Evolutionary conservation across 2,329 filamentous ascomycete species (phyloP), one percentile per base, ranked within the genome.

Genomic region (Cladophialophora bantiana): DNA sequence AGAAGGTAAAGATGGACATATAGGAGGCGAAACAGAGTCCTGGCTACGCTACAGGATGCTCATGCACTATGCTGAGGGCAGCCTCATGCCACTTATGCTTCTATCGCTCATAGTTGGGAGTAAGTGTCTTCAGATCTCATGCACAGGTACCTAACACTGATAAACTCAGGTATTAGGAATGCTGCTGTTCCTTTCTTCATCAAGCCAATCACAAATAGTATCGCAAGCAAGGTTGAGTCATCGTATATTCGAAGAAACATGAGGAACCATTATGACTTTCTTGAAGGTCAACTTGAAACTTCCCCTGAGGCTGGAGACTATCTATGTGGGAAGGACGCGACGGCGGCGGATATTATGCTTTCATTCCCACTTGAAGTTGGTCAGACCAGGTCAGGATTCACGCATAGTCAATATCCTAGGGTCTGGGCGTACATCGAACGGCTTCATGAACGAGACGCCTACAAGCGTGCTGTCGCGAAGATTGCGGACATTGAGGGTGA

Each of bases 31-130:
- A 77, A 86, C 82, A 0, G 86, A 89, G 72, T 79, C 82, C 67
- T 89, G 85, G 84, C 74, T 87, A 74, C 81, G 86, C 50, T 87
- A 88, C 74, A 81, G 84, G 74, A 91, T 92, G 76, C 88, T 87
- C 71, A 86, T 97, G 83, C 90, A 97, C 77, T 97, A 94, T 78
- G 84, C 87, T 4, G 94, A 97, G 80, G 94, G 94, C 10, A 92
- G 87, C 68, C 79, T 97, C 68, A 95, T 96, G 89, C 85, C 88
- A 0, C 81, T 88, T 56, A 77, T 95, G 69, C 78, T 94, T 0
- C 78, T 92, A 68, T 80, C 83, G 13, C 75, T 95, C 15, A 79
- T 96, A 32, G 80, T 90, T 20, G 75, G 84, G 54, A 80, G 85
- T 84, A 82, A 73, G 83, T 78, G 12, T 13, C 13, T 36, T 12